Base-by-base conservation (phyloP, 352 stramenopile genomes). In the Globisporangium paroecandrum region DNA sequence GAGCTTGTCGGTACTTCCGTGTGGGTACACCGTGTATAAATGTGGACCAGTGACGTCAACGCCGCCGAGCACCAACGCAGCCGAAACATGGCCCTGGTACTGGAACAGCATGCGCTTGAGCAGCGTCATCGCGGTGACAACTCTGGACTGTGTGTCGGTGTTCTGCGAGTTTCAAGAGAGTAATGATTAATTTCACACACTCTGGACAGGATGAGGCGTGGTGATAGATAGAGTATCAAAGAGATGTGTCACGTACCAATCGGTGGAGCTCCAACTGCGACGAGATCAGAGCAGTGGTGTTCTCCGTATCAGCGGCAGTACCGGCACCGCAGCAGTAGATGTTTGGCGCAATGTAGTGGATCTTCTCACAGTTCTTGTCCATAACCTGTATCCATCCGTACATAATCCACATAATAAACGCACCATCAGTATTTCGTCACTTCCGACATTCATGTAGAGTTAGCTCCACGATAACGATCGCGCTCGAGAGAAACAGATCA, bases 321-420 rank as follows among this genome's bases (percentile, higher is more conserved):
- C 97, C 97, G 6, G 97, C 96, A 49, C 98, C 97, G 66, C 97
- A 99, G 81, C 98, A 99, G 81, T 99, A 99, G 66, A 99, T 99
- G 79, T 99, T 99, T 57, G 96, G 96, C 13, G 97, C 97, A 63
- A 99, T 93, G 89, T 99, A 99, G 77, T 99, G 97, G 73, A 99
- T 99, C 85, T 99, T 99, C 76, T 99, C 95, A 69, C 98, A 99
- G 80, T 99, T 99, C 85, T 99, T 99, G 87, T 99, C 98, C 71
- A 98, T 98, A 15, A 99, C 93, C 75, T 81, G 54, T 58, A 58
- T 15, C 27, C 47, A 55, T 55, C 18, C 47, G n/a, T 10, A 59
- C 27, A 59, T 29, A 38, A 38, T 32, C 0, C 34, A 29, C 55
- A 64, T 34, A 66, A 12, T 8, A 12, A 9, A 27, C 18, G 24